Evolutionary conservation across 2,329 filamentous ascomycete genomes (phyloP).

Genomic region (Colletotrichum sp.): DNA sequence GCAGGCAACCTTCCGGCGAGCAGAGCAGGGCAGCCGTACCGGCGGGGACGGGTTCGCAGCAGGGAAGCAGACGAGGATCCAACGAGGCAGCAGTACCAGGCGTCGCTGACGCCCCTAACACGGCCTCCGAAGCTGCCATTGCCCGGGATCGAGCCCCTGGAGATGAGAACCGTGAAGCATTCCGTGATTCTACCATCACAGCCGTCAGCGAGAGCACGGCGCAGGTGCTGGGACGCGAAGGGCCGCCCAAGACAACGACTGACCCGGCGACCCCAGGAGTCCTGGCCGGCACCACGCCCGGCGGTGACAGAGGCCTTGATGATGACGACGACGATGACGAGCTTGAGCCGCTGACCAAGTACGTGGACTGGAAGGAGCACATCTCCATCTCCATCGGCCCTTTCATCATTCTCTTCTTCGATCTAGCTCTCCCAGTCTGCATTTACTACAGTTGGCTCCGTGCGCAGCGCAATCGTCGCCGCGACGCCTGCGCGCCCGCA

Average conservation of each 20-base stretch:
- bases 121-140: background rate
- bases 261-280: slow-evolving; percentile 8
- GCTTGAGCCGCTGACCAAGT: slow-evolving; percentile 18
- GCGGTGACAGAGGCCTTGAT: background rate
- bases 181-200: slow-evolving; percentile 17
- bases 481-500: background rate
- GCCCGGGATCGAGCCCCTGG: slow-evolving; percentile 3
- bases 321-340: slow-evolving; percentile 6
- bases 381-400: slow-evolving; percentile 20
- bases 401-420: slow-evolving; percentile 19
- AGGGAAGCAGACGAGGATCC: slow-evolving; percentile 1
- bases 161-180: slow-evolving; percentile 13
- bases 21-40: background rate
- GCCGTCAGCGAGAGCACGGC: slow-evolving; percentile 17
- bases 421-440: slow-evolving; percentile 10
- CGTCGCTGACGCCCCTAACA: slow-evolving; percentile 6
- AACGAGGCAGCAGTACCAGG: background rate
- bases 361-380: slow-evolving; percentile 18
- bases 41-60: background rate
- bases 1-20: background rate
- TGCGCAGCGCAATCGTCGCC: slow-evolving; percentile 10
- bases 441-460: slow-evolving; percentile 20
- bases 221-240: slow-evolving; percentile 3
- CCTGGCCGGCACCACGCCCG: background rate
- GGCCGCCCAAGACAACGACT: slow-evolving; percentile 10